Conservation (phyloP, 2,329 filamentous ascomycete species). For the Parascedosporium putredinis region DNA sequence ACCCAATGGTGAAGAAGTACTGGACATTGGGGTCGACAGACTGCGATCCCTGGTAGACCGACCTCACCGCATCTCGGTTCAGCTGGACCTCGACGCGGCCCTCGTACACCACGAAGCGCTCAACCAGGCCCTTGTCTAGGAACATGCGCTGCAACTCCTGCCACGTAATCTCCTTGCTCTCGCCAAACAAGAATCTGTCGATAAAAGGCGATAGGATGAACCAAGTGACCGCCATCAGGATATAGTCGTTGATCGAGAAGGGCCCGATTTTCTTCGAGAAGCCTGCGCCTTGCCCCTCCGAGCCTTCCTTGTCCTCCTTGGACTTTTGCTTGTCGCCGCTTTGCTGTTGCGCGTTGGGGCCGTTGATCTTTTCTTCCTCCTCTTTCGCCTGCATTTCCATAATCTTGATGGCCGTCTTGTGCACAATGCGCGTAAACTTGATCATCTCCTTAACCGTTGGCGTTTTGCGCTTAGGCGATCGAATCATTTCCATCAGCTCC, state of each 20-base stretch:
- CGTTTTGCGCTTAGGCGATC: slow-evolving; percentile 6
- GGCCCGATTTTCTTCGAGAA: slow-evolving; percentile 19
- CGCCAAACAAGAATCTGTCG: slow-evolving; percentile 28
- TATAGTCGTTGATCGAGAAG: slow-evolving; percentile 35
- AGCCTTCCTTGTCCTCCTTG: slow-evolving; percentile 18
- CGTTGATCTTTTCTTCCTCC: slow-evolving; percentile 9
- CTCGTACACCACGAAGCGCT: slow-evolving; percentile 77
- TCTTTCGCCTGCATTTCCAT: slow-evolving; percentile 11
- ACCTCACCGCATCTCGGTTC: slow-evolving; percentile 61
- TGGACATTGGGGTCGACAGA: slow-evolving; percentile 57
- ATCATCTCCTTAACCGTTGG: slow-evolving; percentile 2
- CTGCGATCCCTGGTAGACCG: slow-evolving; percentile 63
- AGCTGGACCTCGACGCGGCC: slow-evolving; percentile 71
- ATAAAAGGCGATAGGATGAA: slow-evolving; percentile 29
- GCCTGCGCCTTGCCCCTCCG: slow-evolving; percentile 24
- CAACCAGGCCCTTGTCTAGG: slow-evolving; percentile 89
- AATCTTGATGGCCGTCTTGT: slow-evolving; percentile 10
- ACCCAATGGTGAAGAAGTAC: slow-evolving; percentile 94
- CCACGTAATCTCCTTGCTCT: slow-evolving; percentile 77
- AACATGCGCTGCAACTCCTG: slow-evolving; percentile 92
- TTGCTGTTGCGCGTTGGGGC: slow-evolving; percentile 15
- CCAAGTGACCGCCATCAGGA: slow-evolving; percentile 36
- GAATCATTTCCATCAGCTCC: slow-evolving; percentile 45
- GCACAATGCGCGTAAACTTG: slow-evolving; percentile 11
- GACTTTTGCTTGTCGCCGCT: slow-evolving; percentile 9